Evolutionary conservation across 2,329 filamentous ascomycete genomes (phyloP), one percentile per base, ranked within the genome.

Genomic region (Scedosporium dehoogii): DNA sequence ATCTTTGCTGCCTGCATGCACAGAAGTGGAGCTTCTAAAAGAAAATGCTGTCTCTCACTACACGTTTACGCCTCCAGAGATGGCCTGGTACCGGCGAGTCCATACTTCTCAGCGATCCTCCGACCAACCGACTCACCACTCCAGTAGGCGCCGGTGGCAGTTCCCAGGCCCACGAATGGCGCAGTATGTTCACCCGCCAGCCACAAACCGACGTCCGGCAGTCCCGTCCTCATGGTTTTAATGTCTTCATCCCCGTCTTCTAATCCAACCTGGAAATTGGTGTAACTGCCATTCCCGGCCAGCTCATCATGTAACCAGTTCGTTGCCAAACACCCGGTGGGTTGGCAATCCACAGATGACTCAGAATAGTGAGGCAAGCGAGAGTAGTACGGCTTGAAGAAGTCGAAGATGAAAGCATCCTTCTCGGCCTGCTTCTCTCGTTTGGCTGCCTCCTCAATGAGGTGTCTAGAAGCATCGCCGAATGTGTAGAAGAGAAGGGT

Each of bases 111-210:
- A 0, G 78, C 76, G 63, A 92, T 83, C 70, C 86, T 83, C 71
- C 78, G 81, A 1, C 82, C 92, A 41, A 92, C 89, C 21, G 81
- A 83, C 76, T 96, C 91, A 1, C 92, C 92, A 71, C 89, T 91
- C 91, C 91, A 96, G 73, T 91, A 97, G 10, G 93, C 93, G 0
- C 93, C 93, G 0, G 91, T 96, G 12, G 88, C 89, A 4, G 92
- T 97, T 0, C 92, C 93, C 65, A 97, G 73, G 10, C 90, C 92
- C 29, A 96, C 86, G 76, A 96, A 96, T 4, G 92, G 92, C 62
- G 91, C 88, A 23, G 91, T 96, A 75, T 96, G 92, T 75, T 96
- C 92, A 0, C 92, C 92, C 0, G 92, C 92, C 66, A 96, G 79
- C 92, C 92, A 96, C 7, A 96, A 70, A 0, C 89, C 86, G 23